Conservation (phyloP, 192 early-diverging fungal species). For the Podila epigama region DNA sequence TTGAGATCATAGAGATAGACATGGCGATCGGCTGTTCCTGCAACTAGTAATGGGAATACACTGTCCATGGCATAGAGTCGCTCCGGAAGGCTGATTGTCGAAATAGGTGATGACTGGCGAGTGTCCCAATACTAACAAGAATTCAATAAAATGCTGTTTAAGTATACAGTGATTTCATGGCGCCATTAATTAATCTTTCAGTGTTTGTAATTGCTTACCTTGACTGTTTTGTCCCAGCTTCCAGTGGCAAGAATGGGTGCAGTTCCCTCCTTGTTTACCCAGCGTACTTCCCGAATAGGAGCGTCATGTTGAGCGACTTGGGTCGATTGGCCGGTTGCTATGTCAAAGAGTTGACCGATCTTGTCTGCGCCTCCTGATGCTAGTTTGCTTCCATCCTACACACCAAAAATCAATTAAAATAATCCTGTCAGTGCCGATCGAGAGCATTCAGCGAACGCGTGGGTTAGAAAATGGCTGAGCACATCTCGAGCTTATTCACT, state of each 20-base stretch:
- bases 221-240: conserved; percentile 95
- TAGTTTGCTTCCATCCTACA: conserved; percentile 89
- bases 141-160: conserved; percentile 45
- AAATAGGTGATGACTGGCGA: conserved; percentile 77
- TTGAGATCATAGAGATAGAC: conserved; percentile 81
- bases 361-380: conserved; percentile 93
- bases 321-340: conserved; percentile 78
- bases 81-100: conserved; percentile 80
- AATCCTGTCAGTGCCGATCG: not conserved
- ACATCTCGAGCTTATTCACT: not conserved
- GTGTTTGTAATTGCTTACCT: conserved; percentile 12
- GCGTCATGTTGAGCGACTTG: conserved; percentile 92
- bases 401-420: too few species aligned
- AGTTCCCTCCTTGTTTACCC: conserved; percentile 67
- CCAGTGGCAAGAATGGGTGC: conserved; percentile 82
- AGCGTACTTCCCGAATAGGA: conserved; percentile 84
- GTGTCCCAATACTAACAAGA: conserved; percentile 85
- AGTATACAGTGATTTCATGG: not conserved
- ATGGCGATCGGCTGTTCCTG: conserved; percentile 92
- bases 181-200: not conserved
- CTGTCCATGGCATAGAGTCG: conserved; percentile 93
- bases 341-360: conserved; percentile 83
- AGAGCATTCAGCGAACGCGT: not conserved
- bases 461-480: not conserved
- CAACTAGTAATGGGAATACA: conserved; percentile 80